These are phyloP conservation scores for Dysphania ambrosioides DNA, from an alignment of 148 eudicot species.

Conservation along the genomic window DNA sequence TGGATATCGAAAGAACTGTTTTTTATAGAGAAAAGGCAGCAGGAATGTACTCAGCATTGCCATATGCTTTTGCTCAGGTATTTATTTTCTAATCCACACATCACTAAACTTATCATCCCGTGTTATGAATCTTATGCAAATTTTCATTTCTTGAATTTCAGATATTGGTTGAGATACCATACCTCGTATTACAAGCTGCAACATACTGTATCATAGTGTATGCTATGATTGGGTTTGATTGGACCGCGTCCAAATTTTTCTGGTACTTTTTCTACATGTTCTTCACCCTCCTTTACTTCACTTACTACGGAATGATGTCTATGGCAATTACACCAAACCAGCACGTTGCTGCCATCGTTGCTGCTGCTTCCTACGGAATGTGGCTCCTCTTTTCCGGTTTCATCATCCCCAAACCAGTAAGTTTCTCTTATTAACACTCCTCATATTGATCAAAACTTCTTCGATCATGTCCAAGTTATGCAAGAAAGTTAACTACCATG, in stretches of 20 bases:
- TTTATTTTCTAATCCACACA: too few species aligned
- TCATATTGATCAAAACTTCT: not conserved
- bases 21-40: slow-evolving; percentile 79
- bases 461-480: not conserved
- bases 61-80: slow-evolving; percentile 82
- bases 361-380: slow-evolving; percentile 39
- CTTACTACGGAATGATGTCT: slow-evolving; percentile 76
- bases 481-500: not conserved
- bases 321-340: slow-evolving; percentile 64
- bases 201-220: slow-evolving; percentile 58
- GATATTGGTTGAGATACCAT: slow-evolving; percentile 69
- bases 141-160: too few species aligned
- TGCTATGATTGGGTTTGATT: slow-evolving; percentile 74
- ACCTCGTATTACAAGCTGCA: slow-evolving; percentile 42
- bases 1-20: slow-evolving; percentile 61
- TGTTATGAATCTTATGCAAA: too few species aligned
- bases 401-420: slow-evolving; percentile 59
- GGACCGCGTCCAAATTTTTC: slow-evolving; percentile 57
- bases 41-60: slow-evolving; percentile 75
- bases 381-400: slow-evolving; percentile 73
- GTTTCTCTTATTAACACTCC: slow-evolving; percentile 10
- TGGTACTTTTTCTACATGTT: slow-evolving; percentile 71
- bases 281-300: slow-evolving; percentile 58
- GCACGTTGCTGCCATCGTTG: slow-evolving; percentile 49
- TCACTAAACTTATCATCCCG: too few species aligned